These are phyloP conservation scores for Ceratocystis harringtonii DNA, from an alignment of 2,329 filamentous ascomycete genomes.

Conservation along the genomic window DNA sequence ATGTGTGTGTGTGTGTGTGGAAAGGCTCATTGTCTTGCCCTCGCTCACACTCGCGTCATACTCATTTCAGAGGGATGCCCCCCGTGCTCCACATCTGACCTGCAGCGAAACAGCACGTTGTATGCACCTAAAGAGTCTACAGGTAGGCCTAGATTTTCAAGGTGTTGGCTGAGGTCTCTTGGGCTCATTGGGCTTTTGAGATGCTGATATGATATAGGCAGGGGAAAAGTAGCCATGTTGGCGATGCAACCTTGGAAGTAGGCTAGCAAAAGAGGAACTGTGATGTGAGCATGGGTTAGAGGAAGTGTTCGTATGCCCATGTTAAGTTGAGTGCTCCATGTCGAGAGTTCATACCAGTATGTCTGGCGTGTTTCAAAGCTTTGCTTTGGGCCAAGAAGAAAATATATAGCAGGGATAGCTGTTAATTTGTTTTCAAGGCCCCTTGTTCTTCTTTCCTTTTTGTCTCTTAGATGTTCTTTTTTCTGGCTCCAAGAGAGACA, in stretches of 20 bases:
- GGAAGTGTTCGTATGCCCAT: neutral
- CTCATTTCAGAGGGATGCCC: neutral
- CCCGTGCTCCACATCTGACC: neutral
- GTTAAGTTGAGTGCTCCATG: neutral
- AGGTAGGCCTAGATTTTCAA: neutral
- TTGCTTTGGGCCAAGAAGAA: neutral
- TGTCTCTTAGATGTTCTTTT: neutral
- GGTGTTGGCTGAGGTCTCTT: too few relatives aligned
- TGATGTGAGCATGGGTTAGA: neutral
- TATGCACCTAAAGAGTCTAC: neutral
- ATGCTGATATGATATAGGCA: neutral
- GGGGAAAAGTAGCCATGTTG: neutral
- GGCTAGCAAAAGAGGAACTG: neutral
- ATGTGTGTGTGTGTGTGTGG: neutral
- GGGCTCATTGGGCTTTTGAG: too few relatives aligned
- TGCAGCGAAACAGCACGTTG: neutral
- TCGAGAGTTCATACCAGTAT: neutral
- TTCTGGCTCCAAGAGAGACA: neutral
- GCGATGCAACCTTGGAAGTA: neutral
- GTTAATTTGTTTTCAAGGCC: neutral
- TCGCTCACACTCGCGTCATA: neutral
- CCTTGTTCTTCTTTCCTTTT: neutral
- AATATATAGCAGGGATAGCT: neutral
- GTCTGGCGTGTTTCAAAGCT: conserved; percentile 6
- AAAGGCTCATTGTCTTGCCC: neutral